Base-by-base conservation (phyloP, 208 protist genomes). In the Leptomonas seymouri region DNA sequence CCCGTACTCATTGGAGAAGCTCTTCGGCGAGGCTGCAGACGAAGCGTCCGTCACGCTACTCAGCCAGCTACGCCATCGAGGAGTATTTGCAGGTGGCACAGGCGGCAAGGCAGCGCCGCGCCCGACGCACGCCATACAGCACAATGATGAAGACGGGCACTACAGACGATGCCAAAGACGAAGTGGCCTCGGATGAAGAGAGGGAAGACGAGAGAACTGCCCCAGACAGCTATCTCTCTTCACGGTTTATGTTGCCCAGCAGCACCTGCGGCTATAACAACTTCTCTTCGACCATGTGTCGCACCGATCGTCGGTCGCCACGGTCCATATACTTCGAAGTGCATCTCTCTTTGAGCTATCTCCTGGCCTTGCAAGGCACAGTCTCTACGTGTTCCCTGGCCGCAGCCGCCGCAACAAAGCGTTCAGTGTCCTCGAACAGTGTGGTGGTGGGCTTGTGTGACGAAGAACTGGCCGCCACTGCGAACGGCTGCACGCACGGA, bases 241-340 rank as follows among this genome's bases (percentile, higher is more conserved):
- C 23, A 28, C 2, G n/a, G 14, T 27, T 54, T 5, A 8, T 56
- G 50, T 27, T 15, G 11, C 8, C 53, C 27, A 56, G n/a, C 28
- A 36, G 50, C 20, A 36, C 20, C 28, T 7, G 1, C 50, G 36
- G 50, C 23, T 27, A 23, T 49, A 34, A 31, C 28, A 18, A 5
- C n/a, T 34, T 28, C 1, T 36, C 48, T 21, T 12, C 54, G 25
- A 42, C 36, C 2, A 5, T 34, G 34, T 48, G 48, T 16, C 16
- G 34, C 49, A 3, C 48, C 21, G 11, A 4, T 5, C 61, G 34
- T 1, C 30, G 7, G 5, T 2, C 36, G 0, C 3, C 48, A 23
- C 46, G 61, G 6, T 54, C 61, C 20, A 81, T 87, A 44, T 95
- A 95, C 74, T 95, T 85, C 66, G 90, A 95, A 58, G 76, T 71